Percentiles rank a stretch among this genome's conserved stretches.
These are phyloP conservation scores for Papiliotrema nemorosa DNA, from an alignment of 1,284 basidiomycete species.

Conservation along the genomic window DNA sequence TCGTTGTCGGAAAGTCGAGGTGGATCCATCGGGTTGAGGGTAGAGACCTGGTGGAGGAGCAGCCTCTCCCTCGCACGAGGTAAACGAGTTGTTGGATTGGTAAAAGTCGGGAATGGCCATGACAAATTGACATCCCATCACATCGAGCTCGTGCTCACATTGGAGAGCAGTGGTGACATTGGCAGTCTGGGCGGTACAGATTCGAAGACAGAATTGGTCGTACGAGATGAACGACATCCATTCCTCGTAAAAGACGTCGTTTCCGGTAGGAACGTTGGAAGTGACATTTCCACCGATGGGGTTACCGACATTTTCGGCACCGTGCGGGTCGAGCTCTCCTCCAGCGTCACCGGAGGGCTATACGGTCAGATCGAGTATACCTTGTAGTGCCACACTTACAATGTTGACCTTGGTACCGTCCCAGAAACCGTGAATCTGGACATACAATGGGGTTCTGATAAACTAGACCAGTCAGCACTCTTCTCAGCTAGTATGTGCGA, in stretches of 20 bases:
- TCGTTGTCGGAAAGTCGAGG: conserved; percentile 49
- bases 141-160: conserved; percentile 46
- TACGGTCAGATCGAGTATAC: no score
- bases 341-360: conserved; percentile 51
- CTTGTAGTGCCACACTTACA: conserved; percentile 15
- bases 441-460: conserved; percentile 45
- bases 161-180: conserved; percentile 39
- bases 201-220: conserved; percentile 50
- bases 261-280: conserved; percentile 45
- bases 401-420: conserved; percentile 48
- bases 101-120: conserved; percentile 48
- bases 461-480: conserved; percentile 21
- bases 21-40: conserved; percentile 37
- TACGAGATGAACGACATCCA: conserved; percentile 52
- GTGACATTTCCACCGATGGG: conserved; percentile 53
- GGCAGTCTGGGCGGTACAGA: conserved; percentile 46
- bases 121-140: conserved; percentile 51
- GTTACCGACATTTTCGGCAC: conserved; percentile 49
- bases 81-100: conserved; percentile 43
- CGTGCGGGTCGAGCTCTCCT: conserved; percentile 51
- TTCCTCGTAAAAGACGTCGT: conserved; percentile 55
- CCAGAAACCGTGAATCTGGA: conserved; percentile 53
- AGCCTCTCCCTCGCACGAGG: conserved; percentile 48
- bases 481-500: not conserved
- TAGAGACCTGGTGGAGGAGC: conserved; percentile 49